These are phyloP conservation scores for Suzukiozyma palmioleophila DNA, from an alignment of 1,139 yeast species.

Conservation along the genomic window DNA sequence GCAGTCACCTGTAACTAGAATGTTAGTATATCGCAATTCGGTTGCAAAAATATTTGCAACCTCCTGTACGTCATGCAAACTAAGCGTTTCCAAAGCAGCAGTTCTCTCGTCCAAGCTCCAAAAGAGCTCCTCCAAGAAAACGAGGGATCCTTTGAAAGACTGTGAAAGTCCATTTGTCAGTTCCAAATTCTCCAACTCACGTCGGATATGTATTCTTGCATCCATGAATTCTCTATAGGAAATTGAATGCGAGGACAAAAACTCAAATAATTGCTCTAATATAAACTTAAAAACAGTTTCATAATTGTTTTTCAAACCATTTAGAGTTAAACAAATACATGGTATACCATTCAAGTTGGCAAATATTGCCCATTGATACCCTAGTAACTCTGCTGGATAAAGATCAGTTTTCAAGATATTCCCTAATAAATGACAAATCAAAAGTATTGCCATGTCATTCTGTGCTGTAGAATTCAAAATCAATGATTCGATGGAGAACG, in stretches of 20 bases:
- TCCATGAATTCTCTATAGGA: slow-evolving; percentile 34
- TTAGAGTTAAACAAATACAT: slow-evolving; percentile 43
- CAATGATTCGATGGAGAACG: slow-evolving; percentile 40
- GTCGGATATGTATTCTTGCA: slow-evolving; percentile 40
- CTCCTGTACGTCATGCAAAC: slow-evolving; percentile 18
- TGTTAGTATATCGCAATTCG: slow-evolving; percentile 26
- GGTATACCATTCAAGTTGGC: slow-evolving; percentile 50
- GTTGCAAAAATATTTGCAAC: slow-evolving; percentile 17
- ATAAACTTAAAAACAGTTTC: slow-evolving; percentile 20
- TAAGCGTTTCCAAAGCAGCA: slow-evolving; percentile 27
- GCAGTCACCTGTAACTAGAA: slow-evolving; percentile 50
- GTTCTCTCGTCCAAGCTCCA: slow-evolving; percentile 50
- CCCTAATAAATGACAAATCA: slow-evolving; percentile 46
- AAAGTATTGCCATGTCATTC: slow-evolving; percentile 42
- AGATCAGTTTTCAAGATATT: slow-evolving; percentile 30
- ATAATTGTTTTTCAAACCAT: slow-evolving; percentile 45
- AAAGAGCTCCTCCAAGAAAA: slow-evolving; percentile 49
- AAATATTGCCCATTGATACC: slow-evolving; percentile 50
- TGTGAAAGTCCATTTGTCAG: slow-evolving; percentile 36
- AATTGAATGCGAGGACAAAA: slow-evolving; percentile 11
- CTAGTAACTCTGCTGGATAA: slow-evolving; percentile 48
- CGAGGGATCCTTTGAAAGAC: slow-evolving; percentile 42
- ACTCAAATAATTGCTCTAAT: slow-evolving; percentile 13
- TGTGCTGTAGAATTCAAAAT: slow-evolving; percentile 21
- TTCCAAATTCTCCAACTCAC: slow-evolving; percentile 35